Conservation (phyloP, 164 flowering plant genomes). For the Umbilicus rupestris region DNA sequence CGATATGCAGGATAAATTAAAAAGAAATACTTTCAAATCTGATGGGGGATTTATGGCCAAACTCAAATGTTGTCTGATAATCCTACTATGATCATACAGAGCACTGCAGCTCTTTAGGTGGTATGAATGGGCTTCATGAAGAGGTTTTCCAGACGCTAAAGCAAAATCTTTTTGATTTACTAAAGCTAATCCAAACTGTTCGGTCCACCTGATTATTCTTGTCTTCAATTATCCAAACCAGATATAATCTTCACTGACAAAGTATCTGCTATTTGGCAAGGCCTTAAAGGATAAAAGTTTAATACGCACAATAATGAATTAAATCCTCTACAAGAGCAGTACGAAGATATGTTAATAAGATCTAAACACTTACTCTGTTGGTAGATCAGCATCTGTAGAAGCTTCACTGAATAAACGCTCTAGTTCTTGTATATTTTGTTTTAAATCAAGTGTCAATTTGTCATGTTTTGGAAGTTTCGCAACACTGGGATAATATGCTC, state of each 20-base stretch:
- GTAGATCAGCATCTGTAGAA: conserved; percentile 5
- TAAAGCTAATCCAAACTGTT: too few relatives aligned
- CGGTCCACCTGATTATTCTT: too few relatives aligned
- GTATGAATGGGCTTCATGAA: too few relatives aligned
- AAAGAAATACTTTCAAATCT: too few relatives aligned
- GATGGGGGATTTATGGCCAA: too few relatives aligned
- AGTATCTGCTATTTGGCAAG: neutral
- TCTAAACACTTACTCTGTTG: conserved; percentile 1
- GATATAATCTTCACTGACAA: neutral
- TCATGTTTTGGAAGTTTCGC: conserved; percentile 56
- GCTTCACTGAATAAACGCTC: conserved; percentile 5
- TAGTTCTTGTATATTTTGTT: neutral
- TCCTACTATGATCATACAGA: too few relatives aligned
- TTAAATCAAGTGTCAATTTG: neutral
- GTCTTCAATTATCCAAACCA: too few relatives aligned
- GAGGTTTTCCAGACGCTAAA: too few relatives aligned
- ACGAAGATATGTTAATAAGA: neutral
- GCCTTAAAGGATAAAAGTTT: neutral
- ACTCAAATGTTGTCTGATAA: too few relatives aligned
- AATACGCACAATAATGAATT: neutral
- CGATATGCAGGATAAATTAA: too few relatives aligned
- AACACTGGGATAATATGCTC: conserved; percentile 89
- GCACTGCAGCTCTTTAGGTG: too few relatives aligned
- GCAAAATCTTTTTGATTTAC: too few relatives aligned
- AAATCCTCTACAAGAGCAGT: neutral